phyloP scores from a whole-genome alignment of 768 basidiomycete species.

The Russula abietina region DNA sequence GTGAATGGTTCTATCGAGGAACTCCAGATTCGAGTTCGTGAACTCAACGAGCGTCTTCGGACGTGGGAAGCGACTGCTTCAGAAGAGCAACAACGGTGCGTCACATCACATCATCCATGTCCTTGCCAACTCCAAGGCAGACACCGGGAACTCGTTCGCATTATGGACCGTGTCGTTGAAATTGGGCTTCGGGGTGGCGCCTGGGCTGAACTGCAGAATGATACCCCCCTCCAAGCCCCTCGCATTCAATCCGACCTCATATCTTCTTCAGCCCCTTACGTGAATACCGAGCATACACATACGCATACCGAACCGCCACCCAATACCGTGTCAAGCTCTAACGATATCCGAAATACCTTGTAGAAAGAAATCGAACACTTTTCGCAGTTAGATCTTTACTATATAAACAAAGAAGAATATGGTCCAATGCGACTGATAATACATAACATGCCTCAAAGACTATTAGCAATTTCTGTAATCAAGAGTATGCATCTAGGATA shows the following conservation, averaged over 20 bases:
- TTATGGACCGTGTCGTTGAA: constrained; percentile 62
- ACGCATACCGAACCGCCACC: background rate
- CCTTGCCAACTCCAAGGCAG: constrained; percentile 31
- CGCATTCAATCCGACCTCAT: constrained; percentile 31
- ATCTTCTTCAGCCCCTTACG: background rate
- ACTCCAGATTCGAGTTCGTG: constrained; percentile 42
- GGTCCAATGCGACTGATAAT: constrained; percentile 5
- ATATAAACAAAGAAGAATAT: constrained; percentile 5
- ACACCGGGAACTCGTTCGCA: constrained; percentile 59
- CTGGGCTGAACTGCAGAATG: constrained; percentile 58
- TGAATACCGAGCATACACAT: background rate
- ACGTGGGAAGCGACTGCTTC: constrained; percentile 41
- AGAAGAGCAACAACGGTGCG: constrained; percentile 43
- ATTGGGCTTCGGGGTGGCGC: constrained; percentile 57
- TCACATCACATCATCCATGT: constrained; percentile 4
- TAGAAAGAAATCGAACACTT: background rate
- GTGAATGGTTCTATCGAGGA: constrained; percentile 68
- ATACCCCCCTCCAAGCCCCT: constrained; percentile 48
- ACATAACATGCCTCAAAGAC: constrained; percentile 3
- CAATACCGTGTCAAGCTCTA: background rate
- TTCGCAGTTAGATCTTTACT: constrained; percentile 2
- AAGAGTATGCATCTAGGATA: constrained; percentile 6
- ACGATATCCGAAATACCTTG: background rate
- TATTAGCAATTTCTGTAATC: constrained; percentile 1
- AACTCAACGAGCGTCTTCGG: constrained; percentile 40